phyloP scores from a whole-genome alignment of 768 basidiomycete species.

The Piloderma croceum region DNA sequence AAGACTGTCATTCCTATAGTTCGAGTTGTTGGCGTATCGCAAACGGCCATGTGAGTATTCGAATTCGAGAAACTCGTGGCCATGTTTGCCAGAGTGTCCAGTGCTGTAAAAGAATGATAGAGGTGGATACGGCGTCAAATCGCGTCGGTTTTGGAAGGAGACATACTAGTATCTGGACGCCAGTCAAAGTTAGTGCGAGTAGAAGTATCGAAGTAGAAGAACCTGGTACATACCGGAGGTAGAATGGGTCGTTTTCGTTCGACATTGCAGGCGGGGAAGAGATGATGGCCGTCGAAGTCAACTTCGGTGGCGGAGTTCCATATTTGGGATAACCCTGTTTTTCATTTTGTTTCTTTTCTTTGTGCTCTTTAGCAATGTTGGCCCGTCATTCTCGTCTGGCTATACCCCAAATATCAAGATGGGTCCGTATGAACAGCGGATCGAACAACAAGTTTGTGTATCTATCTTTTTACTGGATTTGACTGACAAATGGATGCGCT shows the following conservation, averaged over 20 bases:
- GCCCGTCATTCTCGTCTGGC: too few relatives aligned
- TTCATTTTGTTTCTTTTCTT: too few relatives aligned
- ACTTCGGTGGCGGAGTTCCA: too few relatives aligned
- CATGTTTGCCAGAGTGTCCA: conserved; percentile 97
- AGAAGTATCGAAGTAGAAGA: background rate
- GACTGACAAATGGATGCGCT: too few relatives aligned
- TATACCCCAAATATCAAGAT: too few relatives aligned
- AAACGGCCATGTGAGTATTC: conserved; percentile 96
- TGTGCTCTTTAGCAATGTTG: too few relatives aligned
- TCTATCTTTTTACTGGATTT: too few relatives aligned
- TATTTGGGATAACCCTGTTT: too few relatives aligned
- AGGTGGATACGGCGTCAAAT: conserved; percentile 5
- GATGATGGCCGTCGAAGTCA: too few relatives aligned
- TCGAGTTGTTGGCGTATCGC: conserved; percentile 98
- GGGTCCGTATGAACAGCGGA: too few relatives aligned
- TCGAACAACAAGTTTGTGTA: too few relatives aligned
- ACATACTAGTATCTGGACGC: conserved; percentile 43
- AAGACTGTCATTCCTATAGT: conserved; percentile 95
- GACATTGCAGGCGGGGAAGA: conserved; percentile 40
- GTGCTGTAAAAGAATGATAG: conserved; percentile 46
- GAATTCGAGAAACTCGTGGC: conserved; percentile 97
- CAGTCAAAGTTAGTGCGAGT: background rate
- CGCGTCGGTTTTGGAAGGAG: conserved; percentile 1
- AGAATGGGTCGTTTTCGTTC: conserved; percentile 71
- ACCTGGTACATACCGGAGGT: conserved; percentile 52